Percentiles rank a stretch among this genome's conserved stretches.
phyloP scores from a whole-genome alignment of 805 yeast species.

The Wickerhamiella sorbophila region DNA sequence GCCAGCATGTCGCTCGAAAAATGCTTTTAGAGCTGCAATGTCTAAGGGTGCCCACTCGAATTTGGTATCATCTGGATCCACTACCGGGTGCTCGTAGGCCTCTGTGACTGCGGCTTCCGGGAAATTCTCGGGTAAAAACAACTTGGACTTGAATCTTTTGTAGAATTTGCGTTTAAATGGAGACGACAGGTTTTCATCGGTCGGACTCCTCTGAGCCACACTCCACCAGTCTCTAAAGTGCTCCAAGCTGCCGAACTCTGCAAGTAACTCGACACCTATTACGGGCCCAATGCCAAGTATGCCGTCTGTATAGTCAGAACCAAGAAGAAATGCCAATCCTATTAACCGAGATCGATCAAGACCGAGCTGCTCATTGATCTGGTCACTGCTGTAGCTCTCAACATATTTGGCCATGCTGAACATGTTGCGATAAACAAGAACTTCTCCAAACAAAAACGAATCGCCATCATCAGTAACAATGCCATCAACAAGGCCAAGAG shows the following conservation, averaged over 20 bases:
- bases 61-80: slow-evolving; percentile 61
- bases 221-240: slow-evolving; percentile 45
- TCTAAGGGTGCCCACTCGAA: slow-evolving; percentile 89
- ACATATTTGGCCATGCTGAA: slow-evolving; percentile 87
- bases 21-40: slow-evolving; percentile 60
- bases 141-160: slow-evolving; percentile 45
- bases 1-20: slow-evolving; percentile 53
- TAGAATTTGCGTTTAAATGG: slow-evolving; percentile 34
- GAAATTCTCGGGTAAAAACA: slow-evolving; percentile 43
- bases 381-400: slow-evolving; percentile 56
- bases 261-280: slow-evolving; percentile 73
- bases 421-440: slow-evolving; percentile 71
- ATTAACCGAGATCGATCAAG: slow-evolving; percentile 50
- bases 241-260: slow-evolving; percentile 49
- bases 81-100: slow-evolving; percentile 71
- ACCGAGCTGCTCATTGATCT: slow-evolving; percentile 50
- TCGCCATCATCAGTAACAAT: slow-evolving; percentile 96
- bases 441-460: slow-evolving; percentile 87
- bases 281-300: slow-evolving; percentile 91
- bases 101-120: slow-evolving; percentile 56
- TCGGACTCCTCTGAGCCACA: slow-evolving; percentile 28
- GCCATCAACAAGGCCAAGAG: slow-evolving; percentile 75
- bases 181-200: slow-evolving; percentile 26
- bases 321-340: slow-evolving; percentile 68
- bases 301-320: slow-evolving; percentile 94